Evolutionary conservation across 192 early-diverging fungal species (phyloP), one percentile per base, ranked within the genome.

Genomic region (Backusella macrospora): DNA sequence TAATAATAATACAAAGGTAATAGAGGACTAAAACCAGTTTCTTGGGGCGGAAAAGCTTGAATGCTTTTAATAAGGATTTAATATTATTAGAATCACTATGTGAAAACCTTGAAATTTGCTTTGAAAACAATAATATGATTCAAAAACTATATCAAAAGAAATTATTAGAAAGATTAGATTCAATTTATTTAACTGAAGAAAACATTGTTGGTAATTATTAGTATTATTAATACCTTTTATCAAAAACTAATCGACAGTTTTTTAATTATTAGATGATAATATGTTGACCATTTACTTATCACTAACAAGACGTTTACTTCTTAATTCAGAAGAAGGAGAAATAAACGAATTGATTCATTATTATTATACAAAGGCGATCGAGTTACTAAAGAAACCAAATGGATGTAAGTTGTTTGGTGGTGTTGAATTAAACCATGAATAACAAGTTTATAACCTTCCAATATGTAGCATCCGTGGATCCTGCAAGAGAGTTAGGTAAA

Each of bases 401-500:
- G 23, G 40, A 68, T 29, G 66, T 68, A 45, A 68, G 66, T 68
- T 21, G 3, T 42, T 39, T 23, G 23, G 16, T 14, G 16, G 49
- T 9, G 16, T 55, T 55, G 6, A 21, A 23, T 15, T 13, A 16
- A 55, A 9, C 7, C 0, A 55, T 6, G 6, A 9, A 21, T 49
- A 15, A 1, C 10, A 38, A 15, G 18, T 48, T 9, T 26, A 43
- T 49, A 16, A 34, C 29, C 0, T 34, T 34, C 0, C 2, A 62
- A 38, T 21, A 37, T 63, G 0, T 49, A 76, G 75, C 37, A 18
- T 52, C 48, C 39, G 62, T 42, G 3, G 18, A 26, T n/a, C n/a
- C 70, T 6, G 71, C 45, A 34, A 76, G 65, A 38, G 75, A 76
- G 45, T 23, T 76, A 47, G 45, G 63, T 5, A 76, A 76, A 37